Base-by-base conservation (phyloP, 1,284 basidiomycete genomes). In the Apiotrichum brassicae region DNA sequence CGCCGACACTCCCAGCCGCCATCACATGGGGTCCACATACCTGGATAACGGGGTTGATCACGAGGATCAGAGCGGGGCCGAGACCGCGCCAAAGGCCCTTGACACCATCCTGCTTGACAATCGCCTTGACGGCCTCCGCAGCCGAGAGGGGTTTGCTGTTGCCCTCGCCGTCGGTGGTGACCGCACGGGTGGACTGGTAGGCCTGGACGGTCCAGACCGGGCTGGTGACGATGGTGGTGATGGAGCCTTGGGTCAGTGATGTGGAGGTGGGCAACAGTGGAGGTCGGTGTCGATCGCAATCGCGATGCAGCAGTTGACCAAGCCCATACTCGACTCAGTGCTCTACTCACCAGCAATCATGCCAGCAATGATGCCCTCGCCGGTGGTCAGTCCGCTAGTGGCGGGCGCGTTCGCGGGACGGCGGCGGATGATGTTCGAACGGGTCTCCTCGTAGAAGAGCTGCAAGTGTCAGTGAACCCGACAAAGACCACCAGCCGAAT, bases 141-240 rank as follows among this genome's bases (percentile, higher is more conserved):
- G 87, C 78, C 8, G 83, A 79, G 14, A 84, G 80, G 53, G 83
- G 85, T 39, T 55, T 61, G 26, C 45, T 51, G 39, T 55, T 61
- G 26, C 45, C 50, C 32, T 42, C 56, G 28, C 47, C 33, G 14
- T 43, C 48, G 22, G 51, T 48, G 12, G 57, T 56, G 47, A 66
- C 60, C 9, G 60, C 55, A 41, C 78, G 80, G 20, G 88, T 86
- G 13, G 86, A 83, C 69, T 97, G 94, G 32, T 87, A 87, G 4
- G 93, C 94, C 68, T 93, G 87, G n/a, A 92, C 77, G 39, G 91
- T 87, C 90, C 91, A 97, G 60, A 98, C 86, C 1, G 94, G 94
- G 73, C 97, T 98, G 70, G 85, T 88, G 54, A 90, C 79, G 53
- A 97, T 75, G 0, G 91, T 87, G 1, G 94, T 97, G 6, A 87